Evolutionary conservation across 768 basidiomycete species (phyloP), one percentile per base, ranked within the genome.

Genomic region (Lentinula guzmanii): DNA sequence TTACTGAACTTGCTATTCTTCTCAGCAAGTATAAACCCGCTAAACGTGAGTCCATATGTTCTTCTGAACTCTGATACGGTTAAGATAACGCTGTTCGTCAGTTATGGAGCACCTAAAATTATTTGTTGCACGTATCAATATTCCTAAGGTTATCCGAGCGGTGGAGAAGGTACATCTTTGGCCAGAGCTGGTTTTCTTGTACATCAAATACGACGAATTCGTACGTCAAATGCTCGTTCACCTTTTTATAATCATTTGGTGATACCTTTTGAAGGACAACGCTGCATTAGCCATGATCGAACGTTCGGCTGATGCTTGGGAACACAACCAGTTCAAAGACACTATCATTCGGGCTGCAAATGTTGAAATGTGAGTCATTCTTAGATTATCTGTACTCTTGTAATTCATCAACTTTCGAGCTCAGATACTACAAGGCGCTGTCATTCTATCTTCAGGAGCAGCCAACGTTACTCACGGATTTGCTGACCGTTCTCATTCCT

Each of bases 241-340:
- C 16, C 8, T 21, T 33, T 18, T 10, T 18, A n/a, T n/a, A 8
- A 10, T 18, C 7, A 10, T 53, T 16, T n/a, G 34, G 43, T 62
- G 48, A 65, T 16, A 33, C 33, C 9, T 16, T 18, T 33, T 41
- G 60, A 43, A 93, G 86, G 97, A 98, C 72, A 98, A 99, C 69
- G 96, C 97, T 35, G 93, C 96, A 41, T 80, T 98, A 66, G 93
- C 95, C 4, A 99, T 98, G 95, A 98, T 98, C 72, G 97, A 99
- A 73, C 89, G 95, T 18, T 92, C 97, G 1, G 85, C 93, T n/a
- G 94, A 97, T 74, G 94, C 95, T 53, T 99, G 95, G 95, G 97
- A 99, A 61, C 97, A 99, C 77, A 95, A 93, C 69, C 96, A 98
- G 73, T 99, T 99, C 87, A 98, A 98, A 82, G 97, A 98, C 67